phyloP scores from a whole-genome alignment of 331 rosid species.

The Acacia pycnantha region DNA sequence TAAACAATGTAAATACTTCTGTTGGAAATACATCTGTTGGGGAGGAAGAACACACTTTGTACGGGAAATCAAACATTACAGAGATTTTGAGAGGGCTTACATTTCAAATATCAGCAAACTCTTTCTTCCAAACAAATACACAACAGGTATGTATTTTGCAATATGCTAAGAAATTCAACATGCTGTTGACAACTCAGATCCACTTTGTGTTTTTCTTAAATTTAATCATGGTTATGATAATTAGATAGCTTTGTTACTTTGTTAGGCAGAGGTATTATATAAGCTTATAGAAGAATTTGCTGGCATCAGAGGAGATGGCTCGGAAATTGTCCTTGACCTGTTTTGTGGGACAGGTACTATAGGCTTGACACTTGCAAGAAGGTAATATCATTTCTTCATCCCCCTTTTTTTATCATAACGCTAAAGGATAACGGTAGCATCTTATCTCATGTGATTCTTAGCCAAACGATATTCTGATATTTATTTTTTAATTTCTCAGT shows the following conservation, averaged over 20 bases:
- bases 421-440: not conserved
- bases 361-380: constrained; percentile 87
- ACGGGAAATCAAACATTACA: constrained; percentile 83
- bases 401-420: not conserved
- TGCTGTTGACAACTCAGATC: not conserved
- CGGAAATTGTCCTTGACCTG: constrained; percentile 90
- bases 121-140: constrained; percentile 96
- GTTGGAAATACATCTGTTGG: constrained; percentile 95
- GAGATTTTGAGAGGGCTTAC: constrained; percentile 85
- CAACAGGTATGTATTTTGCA: constrained; percentile 60
- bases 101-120: constrained; percentile 96
- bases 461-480: not conserved
- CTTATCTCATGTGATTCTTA: not conserved
- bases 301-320: constrained; percentile 79
- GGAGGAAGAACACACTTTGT: constrained; percentile 80
- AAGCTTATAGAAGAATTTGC: constrained; percentile 80
- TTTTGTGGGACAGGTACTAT: constrained; percentile 99
- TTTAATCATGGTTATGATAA: constrained; percentile 22
- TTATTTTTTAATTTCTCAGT: constrained; percentile 39
- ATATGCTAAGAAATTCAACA: constrained; percentile 13
- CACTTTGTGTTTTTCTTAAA: constrained; percentile 20
- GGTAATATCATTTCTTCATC: constrained; percentile 41
- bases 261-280: constrained; percentile 91
- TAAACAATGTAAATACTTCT: constrained; percentile 87
- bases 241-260: constrained; percentile 18